Conservation (phyloP, 2,329 filamentous ascomycete genomes). For the Alternaria sp. region DNA sequence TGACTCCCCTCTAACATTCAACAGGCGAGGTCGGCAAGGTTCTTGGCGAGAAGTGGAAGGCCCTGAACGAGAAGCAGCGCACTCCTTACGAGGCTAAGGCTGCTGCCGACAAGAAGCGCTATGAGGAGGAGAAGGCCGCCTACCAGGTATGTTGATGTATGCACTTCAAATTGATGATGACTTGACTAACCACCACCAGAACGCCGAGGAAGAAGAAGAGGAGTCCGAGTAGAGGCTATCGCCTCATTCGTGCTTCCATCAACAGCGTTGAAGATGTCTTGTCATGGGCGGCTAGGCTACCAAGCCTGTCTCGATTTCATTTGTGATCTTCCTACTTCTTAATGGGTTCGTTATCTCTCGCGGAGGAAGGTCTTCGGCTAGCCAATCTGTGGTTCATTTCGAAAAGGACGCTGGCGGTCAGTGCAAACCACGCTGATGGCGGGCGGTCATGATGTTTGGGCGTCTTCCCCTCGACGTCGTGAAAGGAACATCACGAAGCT, state of each 20-base stretch:
- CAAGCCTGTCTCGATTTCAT: constrained; percentile 28
- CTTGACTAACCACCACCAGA: constrained; percentile 24
- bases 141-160: constrained; percentile 52
- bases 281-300: constrained; percentile 30
- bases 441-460: constrained; percentile 42
- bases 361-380: constrained; percentile 29
- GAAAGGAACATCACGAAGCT: constrained; percentile 43
- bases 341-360: constrained; percentile 29
- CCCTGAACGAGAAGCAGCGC: constrained; percentile 89
- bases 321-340: constrained; percentile 32
- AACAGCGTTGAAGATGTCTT: constrained; percentile 29
- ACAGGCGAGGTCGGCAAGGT: constrained; percentile 94
- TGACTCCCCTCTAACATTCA: constrained; percentile 24
- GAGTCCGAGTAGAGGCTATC: constrained; percentile 47
- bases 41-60: constrained; percentile 99
- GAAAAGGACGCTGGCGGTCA: constrained; percentile 33
- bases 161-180: neutral
- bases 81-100: constrained; percentile 96
- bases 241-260: constrained; percentile 14
- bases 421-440: constrained; percentile 29
- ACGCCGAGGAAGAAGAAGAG: constrained; percentile 49
- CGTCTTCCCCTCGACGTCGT: constrained; percentile 33
- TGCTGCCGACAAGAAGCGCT: constrained; percentile 96
- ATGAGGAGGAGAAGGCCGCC: constrained; percentile 95
- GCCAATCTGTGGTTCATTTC: constrained; percentile 32